Conservation (phyloP, 371 early-diverging fungal genomes). For the Mortierella sp. region DNA sequence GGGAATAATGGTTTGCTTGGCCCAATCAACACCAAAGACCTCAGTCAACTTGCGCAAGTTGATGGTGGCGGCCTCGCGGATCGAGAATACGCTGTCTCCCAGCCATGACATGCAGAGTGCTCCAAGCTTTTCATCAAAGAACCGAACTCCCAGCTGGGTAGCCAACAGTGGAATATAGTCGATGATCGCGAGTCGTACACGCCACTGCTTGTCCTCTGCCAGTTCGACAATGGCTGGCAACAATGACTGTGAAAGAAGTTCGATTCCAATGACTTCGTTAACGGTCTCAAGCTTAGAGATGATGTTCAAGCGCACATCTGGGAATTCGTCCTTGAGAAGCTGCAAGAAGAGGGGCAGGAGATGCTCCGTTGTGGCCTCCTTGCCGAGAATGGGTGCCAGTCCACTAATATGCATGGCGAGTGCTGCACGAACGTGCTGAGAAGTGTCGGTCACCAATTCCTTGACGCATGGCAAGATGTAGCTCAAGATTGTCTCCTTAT, state of each 20-base stretch:
- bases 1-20: conserved; percentile 91
- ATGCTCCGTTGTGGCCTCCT: conserved; percentile 94
- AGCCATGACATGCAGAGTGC: conserved; percentile 97
- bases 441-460: conserved; percentile 91
- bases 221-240: conserved; percentile 97
- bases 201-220: conserved; percentile 99
- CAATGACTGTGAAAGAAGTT: conserved; percentile 94
- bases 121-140: conserved; percentile 96
- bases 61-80: conserved; percentile 95
- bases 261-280: conserved; percentile 96
- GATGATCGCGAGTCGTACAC: conserved; percentile 97
- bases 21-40: conserved; percentile 98
- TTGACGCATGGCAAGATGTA: conserved; percentile 91
- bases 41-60: conserved; percentile 94
- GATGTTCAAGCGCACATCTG: conserved; percentile 97
- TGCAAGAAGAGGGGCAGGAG: conserved; percentile 94
- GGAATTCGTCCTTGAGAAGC: conserved; percentile 95
- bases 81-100: conserved; percentile 95
- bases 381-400: conserved; percentile 93
- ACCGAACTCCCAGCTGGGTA: conserved; percentile 91
- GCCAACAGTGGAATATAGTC: conserved; percentile 97
- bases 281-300: conserved; percentile 96
- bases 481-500: conserved; percentile 78
- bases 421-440: conserved; percentile 96
- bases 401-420: conserved; percentile 96